Evolutionary conservation across 2,329 filamentous ascomycete species (phyloP), one percentile per base, ranked within the genome.

Genomic region (Ceratocystis huliohia): DNA sequence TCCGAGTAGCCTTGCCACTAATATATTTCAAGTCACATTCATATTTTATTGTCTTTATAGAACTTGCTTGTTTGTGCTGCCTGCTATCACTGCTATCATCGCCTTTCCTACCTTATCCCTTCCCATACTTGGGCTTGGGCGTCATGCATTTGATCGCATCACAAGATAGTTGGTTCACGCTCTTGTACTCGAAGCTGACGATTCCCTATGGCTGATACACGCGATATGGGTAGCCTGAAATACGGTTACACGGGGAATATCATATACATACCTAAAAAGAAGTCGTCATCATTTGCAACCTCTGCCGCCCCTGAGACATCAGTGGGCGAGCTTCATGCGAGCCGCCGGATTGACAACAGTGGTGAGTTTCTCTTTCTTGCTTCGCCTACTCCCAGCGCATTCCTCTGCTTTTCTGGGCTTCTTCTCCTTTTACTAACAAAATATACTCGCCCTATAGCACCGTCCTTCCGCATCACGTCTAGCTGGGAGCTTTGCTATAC

Each of bases 401-500:
- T 3, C 37, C 10, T 41, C 10, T 41, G 37, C 4, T 41, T 15
- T 41, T 3, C 37, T 15, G 10, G 37, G 10, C 37, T 53, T n/a
- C 13, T 6, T 25, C 48, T 13, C 10, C 48, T 22, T 53, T 25
- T 13, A 53, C 22, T 53, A 13, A 20, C n/a, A 53, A 53, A 53
- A 53, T 15, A 57, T 17, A 6, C 22, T 1, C 48, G 17, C 22
- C 22, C 30, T 57, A 20, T 65, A 68, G 66, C 61, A 33, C 66
- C 66, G n/a, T 44, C 57, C 7, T 63, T 68, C 8, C 37, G 48
- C 28, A 33, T 68, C 28, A 63, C 20, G 44, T 53, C 66, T 28
- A 59, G 48, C n/a, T 68, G 66, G 66, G 66, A 68, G 20, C 63
- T 65, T 57, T 68, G 66, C 57, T 68, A 68, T 65, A 63, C 62